Evolutionary conservation across 345 rosid genomes (phyloP).

Genomic region (Populus ilicifolia): DNA sequence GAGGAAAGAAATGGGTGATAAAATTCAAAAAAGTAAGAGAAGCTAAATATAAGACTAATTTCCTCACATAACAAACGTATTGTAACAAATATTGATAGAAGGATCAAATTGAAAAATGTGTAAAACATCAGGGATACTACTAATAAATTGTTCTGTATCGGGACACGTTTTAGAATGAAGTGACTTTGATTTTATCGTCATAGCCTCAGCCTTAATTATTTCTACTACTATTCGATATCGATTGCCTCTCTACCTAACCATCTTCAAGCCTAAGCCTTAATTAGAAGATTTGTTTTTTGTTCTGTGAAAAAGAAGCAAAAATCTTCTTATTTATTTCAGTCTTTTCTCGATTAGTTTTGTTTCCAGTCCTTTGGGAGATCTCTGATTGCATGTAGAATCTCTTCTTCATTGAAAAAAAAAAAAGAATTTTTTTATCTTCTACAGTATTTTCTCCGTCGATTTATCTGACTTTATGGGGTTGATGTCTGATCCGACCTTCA

Average conservation of each 20-base stretch:
- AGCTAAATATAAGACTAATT: no score
- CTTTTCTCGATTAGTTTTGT: no score
- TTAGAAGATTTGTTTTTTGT: neutral
- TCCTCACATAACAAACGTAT: neutral
- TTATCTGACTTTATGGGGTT: slow-evolving; percentile 12
- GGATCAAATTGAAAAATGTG: neutral
- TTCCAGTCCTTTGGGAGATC: neutral
- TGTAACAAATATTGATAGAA: neutral
- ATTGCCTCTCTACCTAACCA: no score
- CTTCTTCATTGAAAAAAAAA: neutral
- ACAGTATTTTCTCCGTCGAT: neutral
- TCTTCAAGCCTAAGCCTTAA: neutral
- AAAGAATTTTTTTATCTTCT: neutral
- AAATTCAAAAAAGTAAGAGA: no score
- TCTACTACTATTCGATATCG: no score
- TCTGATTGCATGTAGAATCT: neutral
- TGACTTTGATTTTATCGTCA: neutral
- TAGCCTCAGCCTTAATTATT: neutral
- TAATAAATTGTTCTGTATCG: neutral
- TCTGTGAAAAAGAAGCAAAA: no score
- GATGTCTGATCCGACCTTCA: slow-evolving; percentile 11
- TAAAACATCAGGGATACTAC: neutral
- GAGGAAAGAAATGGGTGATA: no score
- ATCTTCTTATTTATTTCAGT: no score
- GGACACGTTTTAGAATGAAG: neutral